These are phyloP conservation scores for Leonotis leonurus DNA, from an alignment of 257 asterid species.

Conservation along the genomic window DNA sequence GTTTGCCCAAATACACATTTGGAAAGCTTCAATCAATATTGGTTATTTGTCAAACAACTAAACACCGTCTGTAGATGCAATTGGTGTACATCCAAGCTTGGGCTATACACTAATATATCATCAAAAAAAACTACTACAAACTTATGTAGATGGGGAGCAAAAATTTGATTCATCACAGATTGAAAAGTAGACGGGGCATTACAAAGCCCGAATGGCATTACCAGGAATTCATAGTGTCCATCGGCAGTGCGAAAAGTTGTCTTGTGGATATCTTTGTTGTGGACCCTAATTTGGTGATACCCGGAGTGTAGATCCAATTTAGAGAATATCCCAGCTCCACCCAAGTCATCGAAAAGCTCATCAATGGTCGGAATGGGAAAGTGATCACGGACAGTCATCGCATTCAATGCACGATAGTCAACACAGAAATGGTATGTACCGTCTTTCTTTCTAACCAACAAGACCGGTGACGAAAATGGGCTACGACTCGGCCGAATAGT, in stretches of 20 bases:
- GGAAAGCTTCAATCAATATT: too few species aligned
- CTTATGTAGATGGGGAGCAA: not conserved
- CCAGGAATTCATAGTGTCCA: not conserved
- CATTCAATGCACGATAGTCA: not conserved
- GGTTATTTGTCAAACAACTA: too few species aligned
- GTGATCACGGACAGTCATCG: not conserved
- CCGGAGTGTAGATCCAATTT: not conserved
- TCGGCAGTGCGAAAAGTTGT: not conserved
- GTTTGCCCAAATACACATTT: too few species aligned
- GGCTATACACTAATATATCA: too few species aligned
- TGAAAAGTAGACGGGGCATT: too few species aligned
- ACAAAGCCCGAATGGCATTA: not conserved
- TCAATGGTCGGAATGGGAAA: not conserved
- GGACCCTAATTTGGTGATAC: not conserved
- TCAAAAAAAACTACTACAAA: too few species aligned
- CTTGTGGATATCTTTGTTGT: not conserved
- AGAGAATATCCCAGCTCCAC: not conserved
- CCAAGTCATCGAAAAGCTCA: not conserved
- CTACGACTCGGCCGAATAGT: not conserved
- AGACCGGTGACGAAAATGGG: not conserved
- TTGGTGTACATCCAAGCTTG: too few species aligned
- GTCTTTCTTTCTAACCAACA: not conserved
- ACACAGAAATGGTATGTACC: not conserved
- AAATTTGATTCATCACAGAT: not conserved
- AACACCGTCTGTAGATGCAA: too few species aligned